Percentiles rank a stretch among this genome's conserved stretches.
Evolutionary conservation across 2,329 filamentous ascomycete species (phyloP).

Genomic region (Epichloe typhina): DNA sequence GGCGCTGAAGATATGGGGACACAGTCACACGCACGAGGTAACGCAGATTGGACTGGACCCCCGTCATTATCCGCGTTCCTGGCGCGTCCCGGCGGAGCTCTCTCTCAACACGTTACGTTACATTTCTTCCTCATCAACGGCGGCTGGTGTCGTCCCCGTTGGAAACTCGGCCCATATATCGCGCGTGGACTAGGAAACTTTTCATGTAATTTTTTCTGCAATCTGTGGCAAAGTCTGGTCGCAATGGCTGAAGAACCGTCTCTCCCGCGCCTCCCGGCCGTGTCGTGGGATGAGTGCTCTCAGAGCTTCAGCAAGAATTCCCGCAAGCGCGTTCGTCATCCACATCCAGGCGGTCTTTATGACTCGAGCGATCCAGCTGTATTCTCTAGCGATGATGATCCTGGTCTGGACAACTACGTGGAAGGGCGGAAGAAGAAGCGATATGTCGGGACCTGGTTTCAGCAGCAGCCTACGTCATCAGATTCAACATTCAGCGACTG

Average conservation of each 20-base stretch:
- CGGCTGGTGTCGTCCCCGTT: not conserved
- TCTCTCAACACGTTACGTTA: not conserved
- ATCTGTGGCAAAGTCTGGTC: not conserved
- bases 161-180: not conserved
- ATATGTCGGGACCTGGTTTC: constrained; percentile 56
- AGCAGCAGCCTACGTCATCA: constrained; percentile 39
- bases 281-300: constrained; percentile 25
- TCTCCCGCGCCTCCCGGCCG: constrained; percentile 25
- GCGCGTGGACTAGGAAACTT: not conserved
- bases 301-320: constrained; percentile 26
- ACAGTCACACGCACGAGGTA: not conserved
- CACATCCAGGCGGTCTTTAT: constrained; percentile 20
- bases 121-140: not conserved
- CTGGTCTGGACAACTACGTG: constrained; percentile 50
- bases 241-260: constrained; percentile 28
- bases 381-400: constrained; percentile 62
- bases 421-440: constrained; percentile 45
- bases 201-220: too few species aligned
- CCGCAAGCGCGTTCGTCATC: constrained; percentile 25
- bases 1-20: not conserved
- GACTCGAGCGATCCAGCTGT: constrained; percentile 59
- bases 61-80: not conserved
- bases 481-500: constrained; percentile 33
- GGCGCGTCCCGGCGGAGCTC: not conserved
- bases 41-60: constrained; percentile 1